Base-by-base conservation (phyloP, 2,329 filamentous ascomycete species). In the Alternaria triticina region DNA sequence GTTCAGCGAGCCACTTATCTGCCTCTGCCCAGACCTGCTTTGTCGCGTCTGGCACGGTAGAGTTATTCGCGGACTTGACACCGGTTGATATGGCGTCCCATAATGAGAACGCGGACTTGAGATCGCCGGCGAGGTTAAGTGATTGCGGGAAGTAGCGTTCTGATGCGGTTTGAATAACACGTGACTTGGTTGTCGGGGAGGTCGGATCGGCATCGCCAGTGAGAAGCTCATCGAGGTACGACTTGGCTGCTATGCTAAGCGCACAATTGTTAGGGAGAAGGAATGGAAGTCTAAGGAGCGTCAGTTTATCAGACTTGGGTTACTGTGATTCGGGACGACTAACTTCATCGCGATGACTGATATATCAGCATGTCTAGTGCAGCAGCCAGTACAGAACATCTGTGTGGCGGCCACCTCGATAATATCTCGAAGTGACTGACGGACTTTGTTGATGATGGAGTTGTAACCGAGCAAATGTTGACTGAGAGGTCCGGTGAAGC, bases 401-500 rank as follows among this genome's bases (percentile, higher is more conserved):
- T 91, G 90, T 6, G 90, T 90, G 20, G 94, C 85, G 66, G 95
- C 88, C 45, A 93, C 91, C 80, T 99, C 96, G 13, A 96, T 83
- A 36, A 98, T 82, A 77, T 97, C 94, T 51, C 96, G 89, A 67
- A 97, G 86, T 33, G 90, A 89, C 67, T 91, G 88, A 43, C 94
- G 91, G 23, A 97, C 90, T 44, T 92, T 89, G 3, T 90, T 90
- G 44, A 93, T 89, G 61, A 98, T 85, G 1, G 93, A 94, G 64
- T 93, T 91, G 83, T 94, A 99, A 25, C 89, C 90, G 45, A 99
- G 86, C 56, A 97, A 85, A 70, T 95, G 94, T 79, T 96, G 91
- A 84, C 94, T 97, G 1, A 99, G 86, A 1, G 96, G 95, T 1
- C 96, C 96, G 2, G 95, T 97, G 80, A 97, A 99, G 28, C 96